Conservation (phyloP, 176 grass and related monocot species). For the Zoysia pacifica region DNA sequence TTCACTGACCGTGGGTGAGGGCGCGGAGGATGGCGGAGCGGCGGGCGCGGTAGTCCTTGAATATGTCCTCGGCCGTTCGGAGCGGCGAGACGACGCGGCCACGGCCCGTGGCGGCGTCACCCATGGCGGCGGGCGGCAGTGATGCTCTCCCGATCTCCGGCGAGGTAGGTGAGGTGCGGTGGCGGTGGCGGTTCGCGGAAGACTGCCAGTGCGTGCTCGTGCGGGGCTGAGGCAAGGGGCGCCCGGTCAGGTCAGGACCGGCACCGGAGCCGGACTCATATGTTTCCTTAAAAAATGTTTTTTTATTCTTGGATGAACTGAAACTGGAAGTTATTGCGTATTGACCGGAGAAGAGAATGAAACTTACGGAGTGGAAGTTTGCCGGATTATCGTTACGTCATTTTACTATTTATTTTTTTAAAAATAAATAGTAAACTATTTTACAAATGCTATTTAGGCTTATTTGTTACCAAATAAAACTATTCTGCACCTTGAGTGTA, state of each 20-base stretch:
- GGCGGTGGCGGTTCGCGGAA: neutral
- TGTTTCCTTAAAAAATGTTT: neutral
- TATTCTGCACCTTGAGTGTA: no score
- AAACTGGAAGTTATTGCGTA: neutral
- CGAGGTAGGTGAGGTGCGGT: conserved; percentile 20
- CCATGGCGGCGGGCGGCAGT: neutral
- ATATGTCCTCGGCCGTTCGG: conserved; percentile 45
- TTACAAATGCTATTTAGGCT: no score
- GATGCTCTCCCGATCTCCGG: conserved; percentile 29
- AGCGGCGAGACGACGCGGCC: neutral
- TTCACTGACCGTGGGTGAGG: conserved; percentile 38
- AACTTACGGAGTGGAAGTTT: neutral
- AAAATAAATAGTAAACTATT: no score
- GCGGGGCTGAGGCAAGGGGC: neutral
- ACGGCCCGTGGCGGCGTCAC: conserved; percentile 18
- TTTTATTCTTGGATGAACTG: neutral
- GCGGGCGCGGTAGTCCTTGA: conserved; percentile 41
- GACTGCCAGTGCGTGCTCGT: neutral
- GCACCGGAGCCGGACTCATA: no score
- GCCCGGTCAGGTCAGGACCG: neutral
- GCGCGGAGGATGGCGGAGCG: conserved; percentile 50
- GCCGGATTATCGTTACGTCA: neutral
- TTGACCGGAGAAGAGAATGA: neutral
- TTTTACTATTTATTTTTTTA: neutral
- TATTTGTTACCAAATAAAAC: no score